phyloP scores from a whole-genome alignment of 1,284 basidiomycete genomes.

The Naganishia liquefaciens region DNA sequence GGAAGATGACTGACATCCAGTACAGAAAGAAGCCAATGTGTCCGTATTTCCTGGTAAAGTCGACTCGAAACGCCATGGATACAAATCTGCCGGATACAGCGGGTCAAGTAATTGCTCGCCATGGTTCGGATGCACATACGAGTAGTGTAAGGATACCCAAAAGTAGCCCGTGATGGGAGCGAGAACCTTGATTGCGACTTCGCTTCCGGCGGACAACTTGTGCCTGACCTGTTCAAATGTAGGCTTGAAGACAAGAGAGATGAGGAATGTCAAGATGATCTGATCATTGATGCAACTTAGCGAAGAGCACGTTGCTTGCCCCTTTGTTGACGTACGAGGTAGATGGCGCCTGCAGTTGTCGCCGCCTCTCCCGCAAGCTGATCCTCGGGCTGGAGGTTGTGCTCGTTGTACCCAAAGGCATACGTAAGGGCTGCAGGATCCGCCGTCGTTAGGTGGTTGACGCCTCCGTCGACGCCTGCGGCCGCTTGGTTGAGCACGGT shows the following conservation, averaged over 20 bases:
- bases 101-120: too few species aligned
- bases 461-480: slow-evolving; percentile 30
- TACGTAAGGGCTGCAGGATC: slow-evolving; percentile 34
- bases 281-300: not conserved
- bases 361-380: slow-evolving; percentile 44
- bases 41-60: slow-evolving; percentile 43
- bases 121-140: slow-evolving; percentile 17
- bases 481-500: slow-evolving; percentile 38
- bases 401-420: slow-evolving; percentile 42
- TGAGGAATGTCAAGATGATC: slow-evolving; percentile 46
- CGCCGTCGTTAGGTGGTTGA: slow-evolving; percentile 33
- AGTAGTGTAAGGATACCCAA: slow-evolving; percentile 48
- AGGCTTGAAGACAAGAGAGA: slow-evolving; percentile 44
- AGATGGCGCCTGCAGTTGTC: slow-evolving; percentile 48
- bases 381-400: slow-evolving; percentile 46
- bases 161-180: slow-evolving; percentile 45
- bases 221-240: slow-evolving; percentile 36
- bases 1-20: slow-evolving; percentile 40
- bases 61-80: slow-evolving; percentile 44
- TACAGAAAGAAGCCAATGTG: slow-evolving; percentile 46
- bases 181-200: slow-evolving; percentile 42
- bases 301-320: not conserved
- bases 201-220: slow-evolving; percentile 39
- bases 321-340: slow-evolving; percentile 41
- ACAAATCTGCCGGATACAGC: slow-evolving; percentile 35